These are phyloP conservation scores for Alternaria tenuissima DNA, from an alignment of 2,329 filamentous ascomycete genomes.

Conservation along the genomic window DNA sequence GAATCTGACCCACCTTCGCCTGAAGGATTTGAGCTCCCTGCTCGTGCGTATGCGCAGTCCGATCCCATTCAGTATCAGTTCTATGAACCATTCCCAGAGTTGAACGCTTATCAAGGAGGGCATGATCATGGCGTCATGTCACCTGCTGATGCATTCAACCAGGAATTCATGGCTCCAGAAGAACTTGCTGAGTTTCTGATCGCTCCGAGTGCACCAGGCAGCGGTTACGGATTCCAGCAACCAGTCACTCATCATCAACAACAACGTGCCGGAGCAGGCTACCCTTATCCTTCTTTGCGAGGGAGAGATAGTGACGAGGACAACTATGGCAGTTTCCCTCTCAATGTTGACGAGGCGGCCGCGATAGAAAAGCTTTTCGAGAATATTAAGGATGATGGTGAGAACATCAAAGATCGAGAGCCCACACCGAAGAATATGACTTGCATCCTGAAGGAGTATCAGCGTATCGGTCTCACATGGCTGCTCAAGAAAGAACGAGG, in stretches of 20 bases:
- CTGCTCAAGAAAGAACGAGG: constrained; percentile 77
- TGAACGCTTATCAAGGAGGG: constrained; percentile 9
- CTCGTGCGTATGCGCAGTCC: not conserved
- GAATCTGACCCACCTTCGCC: constrained; percentile 30
- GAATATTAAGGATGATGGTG: constrained; percentile 42
- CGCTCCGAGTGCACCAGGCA: constrained; percentile 20
- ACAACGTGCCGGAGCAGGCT: not conserved
- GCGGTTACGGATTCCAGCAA: constrained; percentile 26
- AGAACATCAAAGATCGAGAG: constrained; percentile 65
- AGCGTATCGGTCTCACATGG: constrained; percentile 80
- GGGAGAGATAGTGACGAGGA: constrained; percentile 22
- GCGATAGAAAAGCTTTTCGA: constrained; percentile 43
- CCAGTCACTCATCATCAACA: not conserved
- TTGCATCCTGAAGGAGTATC: constrained; percentile 78
- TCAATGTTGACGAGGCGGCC: constrained; percentile 27
- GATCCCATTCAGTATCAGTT: not conserved
- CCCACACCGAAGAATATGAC: constrained; percentile 74
- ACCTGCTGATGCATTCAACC: constrained; percentile 27
- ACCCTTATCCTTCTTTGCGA: not conserved
- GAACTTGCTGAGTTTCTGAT: constrained; percentile 43
- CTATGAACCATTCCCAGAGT: constrained; percentile 18
- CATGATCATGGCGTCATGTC: constrained; percentile 10
- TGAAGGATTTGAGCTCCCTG: not conserved
- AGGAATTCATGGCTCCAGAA: constrained; percentile 36
- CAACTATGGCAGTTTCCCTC: constrained; percentile 23